Percentiles rank a stretch among this genome's conserved stretches.
These are phyloP conservation scores for Cicer bijugum DNA, from an alignment of 306 rosid species.

Conservation along the genomic window DNA sequence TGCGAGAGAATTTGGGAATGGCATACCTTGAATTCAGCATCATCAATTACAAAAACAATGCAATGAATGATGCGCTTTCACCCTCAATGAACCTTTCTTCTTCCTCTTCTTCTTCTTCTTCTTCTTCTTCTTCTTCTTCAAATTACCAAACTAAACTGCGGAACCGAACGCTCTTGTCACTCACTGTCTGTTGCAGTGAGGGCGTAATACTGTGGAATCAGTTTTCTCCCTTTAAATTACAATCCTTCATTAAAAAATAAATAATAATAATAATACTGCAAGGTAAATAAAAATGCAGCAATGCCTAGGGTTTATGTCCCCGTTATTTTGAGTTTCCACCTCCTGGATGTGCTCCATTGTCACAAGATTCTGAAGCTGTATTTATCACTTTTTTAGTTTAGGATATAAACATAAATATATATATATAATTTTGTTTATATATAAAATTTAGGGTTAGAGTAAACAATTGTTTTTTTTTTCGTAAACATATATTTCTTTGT, in stretches of 20 bases:
- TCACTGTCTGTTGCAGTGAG: not conserved
- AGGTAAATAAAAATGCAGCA: not conserved
- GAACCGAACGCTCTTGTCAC: not conserved
- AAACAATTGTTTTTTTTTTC: no score
- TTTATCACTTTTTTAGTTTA: no score
- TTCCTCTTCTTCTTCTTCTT: not conserved
- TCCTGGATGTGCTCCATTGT: no score
- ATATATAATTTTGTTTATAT: no score
- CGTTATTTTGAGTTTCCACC: no score
- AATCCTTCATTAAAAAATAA: not conserved
- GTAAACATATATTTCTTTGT: no score
- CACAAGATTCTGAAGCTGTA: no score
- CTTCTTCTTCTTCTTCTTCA: not conserved
- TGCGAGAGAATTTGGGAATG: slow-evolving; percentile 40
- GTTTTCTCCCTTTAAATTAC: not conserved
- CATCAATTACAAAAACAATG: not conserved
- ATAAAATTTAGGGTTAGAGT: no score
- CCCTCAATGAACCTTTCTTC: no score
- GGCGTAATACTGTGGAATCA: not conserved
- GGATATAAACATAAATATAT: no score
- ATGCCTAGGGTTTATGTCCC: not conserved
- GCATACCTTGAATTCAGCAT: slow-evolving; percentile 45
- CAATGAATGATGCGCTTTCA: not conserved
- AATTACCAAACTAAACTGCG: not conserved
- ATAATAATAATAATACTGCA: not conserved